These are phyloP conservation scores for Lactarius hatsudake DNA, from an alignment of 768 basidiomycete species.

Conservation along the genomic window DNA sequence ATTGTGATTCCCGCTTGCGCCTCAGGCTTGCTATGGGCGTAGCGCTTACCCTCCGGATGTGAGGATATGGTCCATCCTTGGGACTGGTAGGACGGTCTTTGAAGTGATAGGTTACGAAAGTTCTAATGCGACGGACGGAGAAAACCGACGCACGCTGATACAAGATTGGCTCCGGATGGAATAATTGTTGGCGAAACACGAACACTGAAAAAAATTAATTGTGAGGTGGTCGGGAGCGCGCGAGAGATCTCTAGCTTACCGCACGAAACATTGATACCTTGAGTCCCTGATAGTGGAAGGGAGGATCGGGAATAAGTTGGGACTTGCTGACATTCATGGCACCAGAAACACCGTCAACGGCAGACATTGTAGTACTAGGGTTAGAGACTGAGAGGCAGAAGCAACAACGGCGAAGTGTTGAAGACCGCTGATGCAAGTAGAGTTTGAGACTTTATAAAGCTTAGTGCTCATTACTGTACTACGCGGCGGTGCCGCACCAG, in stretches of 20 bases:
- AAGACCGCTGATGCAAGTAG: too few relatives aligned
- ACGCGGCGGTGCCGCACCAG: too few relatives aligned
- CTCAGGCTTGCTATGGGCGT: not conserved
- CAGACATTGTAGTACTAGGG: too few relatives aligned
- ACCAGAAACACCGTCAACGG: not conserved
- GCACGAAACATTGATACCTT: conserved; percentile 1
- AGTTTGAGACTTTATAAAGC: too few relatives aligned
- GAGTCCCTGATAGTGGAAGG: not conserved
- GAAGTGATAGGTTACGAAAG: not conserved
- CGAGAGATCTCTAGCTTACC: not conserved
- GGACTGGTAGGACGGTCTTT: conserved; percentile 11
- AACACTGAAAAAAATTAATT: not conserved
- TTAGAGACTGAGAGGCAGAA: too few relatives aligned
- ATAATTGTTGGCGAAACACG: not conserved
- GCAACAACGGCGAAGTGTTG: too few relatives aligned
- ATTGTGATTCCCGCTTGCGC: not conserved
- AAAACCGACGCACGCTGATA: conserved; percentile 5
- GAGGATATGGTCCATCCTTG: conserved; percentile 1
- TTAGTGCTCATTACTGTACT: too few relatives aligned
- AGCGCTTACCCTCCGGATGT: conserved; percentile 21
- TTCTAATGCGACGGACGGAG: too few relatives aligned
- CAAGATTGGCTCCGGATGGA: not conserved
- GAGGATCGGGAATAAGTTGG: not conserved
- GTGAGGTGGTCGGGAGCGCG: not conserved
- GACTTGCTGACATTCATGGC: not conserved